Base-by-base conservation (phyloP, 2,329 filamentous ascomycete genomes). In the Exophiala phaeomuriformis region DNA sequence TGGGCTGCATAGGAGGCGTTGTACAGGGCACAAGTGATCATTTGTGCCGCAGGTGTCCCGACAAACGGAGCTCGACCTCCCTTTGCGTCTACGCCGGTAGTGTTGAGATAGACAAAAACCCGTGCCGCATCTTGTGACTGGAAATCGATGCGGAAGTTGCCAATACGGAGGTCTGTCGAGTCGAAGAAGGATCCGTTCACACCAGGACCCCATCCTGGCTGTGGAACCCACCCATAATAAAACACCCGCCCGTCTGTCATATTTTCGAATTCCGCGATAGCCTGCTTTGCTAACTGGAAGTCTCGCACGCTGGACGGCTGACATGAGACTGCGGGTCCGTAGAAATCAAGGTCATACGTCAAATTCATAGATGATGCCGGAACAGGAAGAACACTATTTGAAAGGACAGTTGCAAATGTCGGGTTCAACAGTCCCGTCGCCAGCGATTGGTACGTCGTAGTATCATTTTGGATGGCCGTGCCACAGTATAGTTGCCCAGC, bases 111-210 rank as follows among this genome's bases (percentile, higher is more conserved):
- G n/a, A 52, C 33, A 42, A 56, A 52, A 5, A 52, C 44, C 8
- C 41, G 31, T 4, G 52, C 52, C 2, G 52, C 47, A 42, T 54
- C 52, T 19, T 33, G 9, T 2, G 52, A 54, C 32, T 43, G 37
- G 27, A 54, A 33, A 30, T 54, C 52, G 6, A 54, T 29, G 10
- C 52, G 52, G 28, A 39, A 43, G 35, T 54, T 54, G 19, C 52
- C 52, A 28, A 49, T 48, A 35, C 49, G 52, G 4, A 54, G 2
- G 12, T 54, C 41, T 4, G 39, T 45, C 12, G 52, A 54, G 5
- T 46, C 52, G 41, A 54, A 54, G 31, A 54, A 54, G 4, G 52
- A 54, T 12, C 52, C 52, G 36, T 54, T 54, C 47, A 54, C 52
- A 5, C 41, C 41, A 0, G 52, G 47, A 5, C 47, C 52, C 52